Conservation (phyloP, 2,329 filamentous ascomycete genomes). For the Fusarium graminum region DNA sequence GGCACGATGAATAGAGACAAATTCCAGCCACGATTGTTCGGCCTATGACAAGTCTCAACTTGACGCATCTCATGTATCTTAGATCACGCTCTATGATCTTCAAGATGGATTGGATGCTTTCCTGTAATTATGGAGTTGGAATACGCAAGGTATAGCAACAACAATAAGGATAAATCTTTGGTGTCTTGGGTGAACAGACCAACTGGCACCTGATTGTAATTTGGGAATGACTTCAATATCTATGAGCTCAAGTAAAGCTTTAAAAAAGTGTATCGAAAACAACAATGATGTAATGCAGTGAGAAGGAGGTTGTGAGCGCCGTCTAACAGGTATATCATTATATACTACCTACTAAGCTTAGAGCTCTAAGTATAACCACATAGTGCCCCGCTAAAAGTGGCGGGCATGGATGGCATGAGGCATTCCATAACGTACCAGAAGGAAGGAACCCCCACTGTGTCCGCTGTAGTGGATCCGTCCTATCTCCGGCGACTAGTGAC, state of each 20-base stretch:
- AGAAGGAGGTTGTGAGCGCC: no score
- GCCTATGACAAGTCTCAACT: not conserved
- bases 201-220: no score
- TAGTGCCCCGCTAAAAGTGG: not conserved
- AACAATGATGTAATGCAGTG: no score
- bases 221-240: no score
- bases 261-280: no score
- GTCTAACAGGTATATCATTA: no score
- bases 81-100: not conserved
- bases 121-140: not conserved
- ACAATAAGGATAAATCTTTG: not conserved
- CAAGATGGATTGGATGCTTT: not conserved
- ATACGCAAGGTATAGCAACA: not conserved
- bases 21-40: not conserved
- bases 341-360: no score
- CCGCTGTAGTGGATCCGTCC: slow-evolving; percentile 37
- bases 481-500: slow-evolving; percentile 49
- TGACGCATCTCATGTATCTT: not conserved
- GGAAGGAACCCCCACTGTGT: slow-evolving; percentile 38
- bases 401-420: not conserved
- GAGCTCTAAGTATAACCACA: not conserved
- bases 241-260: no score
- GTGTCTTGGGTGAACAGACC: no score
- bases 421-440: slow-evolving; percentile 12
- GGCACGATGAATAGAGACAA: not conserved